Conservation (phyloP, 495 filamentous ascomycete species). For the Tuber microsphaerosporum region DNA sequence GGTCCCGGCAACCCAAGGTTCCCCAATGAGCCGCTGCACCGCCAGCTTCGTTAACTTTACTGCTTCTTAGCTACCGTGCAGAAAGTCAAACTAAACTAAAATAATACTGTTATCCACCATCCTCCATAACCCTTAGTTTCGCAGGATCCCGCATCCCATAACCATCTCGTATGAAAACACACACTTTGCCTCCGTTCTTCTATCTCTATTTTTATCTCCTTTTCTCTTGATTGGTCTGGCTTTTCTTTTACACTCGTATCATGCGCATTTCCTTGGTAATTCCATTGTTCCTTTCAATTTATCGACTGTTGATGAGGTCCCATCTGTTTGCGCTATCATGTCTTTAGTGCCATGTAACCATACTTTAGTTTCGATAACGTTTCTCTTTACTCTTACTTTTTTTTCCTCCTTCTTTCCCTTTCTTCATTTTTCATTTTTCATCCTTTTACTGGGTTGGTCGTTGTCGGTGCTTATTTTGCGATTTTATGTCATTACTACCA, state of each 20-base stretch:
- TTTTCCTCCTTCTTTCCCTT: conserved; percentile 11
- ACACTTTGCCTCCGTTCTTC: conserved; percentile 7
- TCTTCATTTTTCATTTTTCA: not conserved
- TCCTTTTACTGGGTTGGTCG: not conserved
- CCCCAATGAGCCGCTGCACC: conserved; percentile 31
- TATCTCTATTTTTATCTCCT: conserved; percentile 3
- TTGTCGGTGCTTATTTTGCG: conserved; percentile 3
- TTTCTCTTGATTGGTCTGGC: conserved; percentile 12
- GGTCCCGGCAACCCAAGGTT: conserved; percentile 36
- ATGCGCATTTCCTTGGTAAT: conserved; percentile 3
- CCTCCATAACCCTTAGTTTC: not conserved
- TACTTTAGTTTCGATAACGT: conserved; percentile 28
- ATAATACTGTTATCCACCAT: not conserved
- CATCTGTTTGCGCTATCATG: conserved; percentile 8
- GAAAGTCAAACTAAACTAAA: conserved; percentile 14
- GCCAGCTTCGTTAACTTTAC: conserved; percentile 33
- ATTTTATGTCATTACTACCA: conserved; percentile 1
- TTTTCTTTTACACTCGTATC: not conserved
- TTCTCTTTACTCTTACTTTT: conserved; percentile 7
- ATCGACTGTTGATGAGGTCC: conserved; percentile 12
- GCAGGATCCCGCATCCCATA: conserved; percentile 13
- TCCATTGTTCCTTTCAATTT: conserved; percentile 8
- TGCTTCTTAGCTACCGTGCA: conserved; percentile 16
- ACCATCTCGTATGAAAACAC: conserved; percentile 20
- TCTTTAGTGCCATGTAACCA: conserved; percentile 36